A percentile compares a stretch with the other conserved stretches of the same genome.
These are phyloP conservation scores for Collybiopsis confluens DNA, from an alignment of 768 basidiomycete genomes.

Conservation along the genomic window DNA sequence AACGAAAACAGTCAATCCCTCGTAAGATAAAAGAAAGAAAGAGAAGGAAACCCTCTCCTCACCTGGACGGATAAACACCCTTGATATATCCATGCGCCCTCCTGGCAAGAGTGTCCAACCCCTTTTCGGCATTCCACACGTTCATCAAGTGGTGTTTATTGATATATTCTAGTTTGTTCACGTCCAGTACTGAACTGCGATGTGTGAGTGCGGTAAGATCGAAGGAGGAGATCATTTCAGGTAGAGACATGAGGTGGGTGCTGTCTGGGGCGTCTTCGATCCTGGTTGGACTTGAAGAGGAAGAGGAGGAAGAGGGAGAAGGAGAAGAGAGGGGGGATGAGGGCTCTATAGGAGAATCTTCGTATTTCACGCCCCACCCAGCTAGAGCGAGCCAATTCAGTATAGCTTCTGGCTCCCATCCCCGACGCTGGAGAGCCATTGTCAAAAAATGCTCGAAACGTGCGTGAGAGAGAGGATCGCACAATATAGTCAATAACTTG, in stretches of 20 bases:
- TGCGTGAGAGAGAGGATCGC: conserved; percentile 14
- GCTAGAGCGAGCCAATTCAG: conserved; percentile 92
- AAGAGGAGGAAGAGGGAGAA: conserved; percentile 17
- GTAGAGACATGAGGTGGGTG: conserved; percentile 55
- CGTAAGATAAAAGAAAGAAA: neutral
- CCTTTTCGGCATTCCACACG: conserved; percentile 44
- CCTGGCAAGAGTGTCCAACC: conserved; percentile 48
- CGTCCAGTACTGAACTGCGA: conserved; percentile 78
- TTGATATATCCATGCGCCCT: conserved; percentile 52
- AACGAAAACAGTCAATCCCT: no score
- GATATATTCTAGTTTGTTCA: conserved; percentile 75
- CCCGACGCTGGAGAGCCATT: no score
- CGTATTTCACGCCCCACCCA: conserved; percentile 78
- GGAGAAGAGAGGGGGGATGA: conserved; percentile 20
- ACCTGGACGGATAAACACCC: conserved; percentile 59
- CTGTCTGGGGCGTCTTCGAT: conserved; percentile 54
- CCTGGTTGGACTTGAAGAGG: conserved; percentile 12
- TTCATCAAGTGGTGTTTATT: conserved; percentile 83
- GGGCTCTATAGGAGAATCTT: conserved; percentile 17
- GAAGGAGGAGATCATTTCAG: conserved; percentile 63
- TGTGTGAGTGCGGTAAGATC: conserved; percentile 75
- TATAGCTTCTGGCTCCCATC: conserved; percentile 88
- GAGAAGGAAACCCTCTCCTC: conserved; percentile 10
- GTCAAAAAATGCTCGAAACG: no score
- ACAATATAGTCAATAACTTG: conserved; percentile 85